Evolutionary conservation across 2,329 filamentous ascomycete species (phyloP).

Genomic region (Diplodia mutila): DNA sequence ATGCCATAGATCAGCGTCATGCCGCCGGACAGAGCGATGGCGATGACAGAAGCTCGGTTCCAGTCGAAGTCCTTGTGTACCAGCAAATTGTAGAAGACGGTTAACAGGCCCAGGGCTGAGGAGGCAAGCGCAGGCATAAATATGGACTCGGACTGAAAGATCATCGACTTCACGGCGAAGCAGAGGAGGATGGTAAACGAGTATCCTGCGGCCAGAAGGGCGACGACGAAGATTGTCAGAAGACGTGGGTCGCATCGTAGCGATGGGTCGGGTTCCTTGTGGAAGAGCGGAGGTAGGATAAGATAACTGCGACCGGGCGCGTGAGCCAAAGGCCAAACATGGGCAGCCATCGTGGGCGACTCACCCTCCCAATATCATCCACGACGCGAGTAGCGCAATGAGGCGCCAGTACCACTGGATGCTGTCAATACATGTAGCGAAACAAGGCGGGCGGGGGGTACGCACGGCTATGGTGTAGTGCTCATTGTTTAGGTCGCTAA

Average conservation of each 20-base stretch:
- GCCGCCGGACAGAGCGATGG: slow-evolving; percentile 45
- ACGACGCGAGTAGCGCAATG: slow-evolving; percentile 48
- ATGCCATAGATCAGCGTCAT: slow-evolving; percentile 48
- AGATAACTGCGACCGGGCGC: slow-evolving; percentile 46
- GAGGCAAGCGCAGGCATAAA: slow-evolving; percentile 51
- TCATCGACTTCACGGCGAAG: slow-evolving; percentile 50
- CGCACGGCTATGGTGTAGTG: slow-evolving; percentile 25
- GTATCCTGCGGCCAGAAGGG: slow-evolving; percentile 53
- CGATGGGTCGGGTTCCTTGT: slow-evolving; percentile 36
- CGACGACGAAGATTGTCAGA: slow-evolving; percentile 51
- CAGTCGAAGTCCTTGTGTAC: slow-evolving; percentile 47
- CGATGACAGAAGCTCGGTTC: slow-evolving; percentile 49
- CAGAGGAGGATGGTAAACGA: slow-evolving; percentile 53
- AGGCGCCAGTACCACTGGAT: slow-evolving; percentile 54
- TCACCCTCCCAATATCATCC: slow-evolving; percentile 55
- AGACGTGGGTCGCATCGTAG: slow-evolving; percentile 46
- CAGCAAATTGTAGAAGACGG: slow-evolving; percentile 53
- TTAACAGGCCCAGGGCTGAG: slow-evolving; percentile 52
- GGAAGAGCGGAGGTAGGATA: slow-evolving; percentile 53
- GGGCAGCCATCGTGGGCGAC: slow-evolving; percentile 27
- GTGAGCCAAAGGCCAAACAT: slow-evolving; percentile 28
- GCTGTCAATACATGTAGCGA: neutral
- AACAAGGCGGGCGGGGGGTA: neutral
- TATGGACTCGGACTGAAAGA: slow-evolving; percentile 54
- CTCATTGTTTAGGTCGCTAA: slow-evolving; percentile 25